A percentile compares a stretch with the other conserved stretches of the same genome.
Conservation (phyloP, 306 rosid genomes). For the Medicago arabica region DNA sequence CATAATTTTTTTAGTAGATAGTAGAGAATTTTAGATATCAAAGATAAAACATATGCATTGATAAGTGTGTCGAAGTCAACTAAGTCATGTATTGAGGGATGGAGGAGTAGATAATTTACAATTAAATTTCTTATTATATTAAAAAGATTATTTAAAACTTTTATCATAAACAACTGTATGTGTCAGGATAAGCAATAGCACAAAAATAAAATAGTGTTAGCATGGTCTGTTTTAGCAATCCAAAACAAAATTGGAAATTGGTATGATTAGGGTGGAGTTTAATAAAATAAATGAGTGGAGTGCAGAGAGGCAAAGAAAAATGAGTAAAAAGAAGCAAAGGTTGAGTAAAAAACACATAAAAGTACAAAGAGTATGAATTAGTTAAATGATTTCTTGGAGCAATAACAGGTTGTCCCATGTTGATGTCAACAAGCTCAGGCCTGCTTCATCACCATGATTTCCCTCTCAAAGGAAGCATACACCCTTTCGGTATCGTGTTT, state of each 20-base stretch:
- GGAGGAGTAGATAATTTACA: no score
- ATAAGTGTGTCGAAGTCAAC: no score
- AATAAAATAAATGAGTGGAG: slow-evolving; percentile 44
- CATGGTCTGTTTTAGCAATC: slow-evolving; percentile 6
- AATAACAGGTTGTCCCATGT: slow-evolving; percentile 72
- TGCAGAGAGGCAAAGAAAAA: slow-evolving; percentile 31
- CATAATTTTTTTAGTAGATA: no score
- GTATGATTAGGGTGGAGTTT: slow-evolving; percentile 2
- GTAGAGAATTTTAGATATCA: no score
- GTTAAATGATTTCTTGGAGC: slow-evolving; percentile 49
- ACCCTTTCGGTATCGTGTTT: slow-evolving; percentile 36
- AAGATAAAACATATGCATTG: no score
- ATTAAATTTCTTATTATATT: no score
- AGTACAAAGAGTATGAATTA: slow-evolving; percentile 39
- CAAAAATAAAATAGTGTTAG: not conserved
- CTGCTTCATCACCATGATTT: slow-evolving; percentile 52
- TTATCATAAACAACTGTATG: no score
- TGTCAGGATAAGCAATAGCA: no score
- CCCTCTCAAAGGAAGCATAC: slow-evolving; percentile 23
- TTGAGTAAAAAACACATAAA: slow-evolving; percentile 51
- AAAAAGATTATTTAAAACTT: no score
- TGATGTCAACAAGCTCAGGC: slow-evolving; percentile 41
- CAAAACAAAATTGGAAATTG: slow-evolving; percentile 12
- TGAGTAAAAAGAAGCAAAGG: slow-evolving; percentile 35
- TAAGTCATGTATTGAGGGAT: no score